phyloP scores from a whole-genome alignment of 306 rosid genomes.

The Castanea sativa region DNA sequence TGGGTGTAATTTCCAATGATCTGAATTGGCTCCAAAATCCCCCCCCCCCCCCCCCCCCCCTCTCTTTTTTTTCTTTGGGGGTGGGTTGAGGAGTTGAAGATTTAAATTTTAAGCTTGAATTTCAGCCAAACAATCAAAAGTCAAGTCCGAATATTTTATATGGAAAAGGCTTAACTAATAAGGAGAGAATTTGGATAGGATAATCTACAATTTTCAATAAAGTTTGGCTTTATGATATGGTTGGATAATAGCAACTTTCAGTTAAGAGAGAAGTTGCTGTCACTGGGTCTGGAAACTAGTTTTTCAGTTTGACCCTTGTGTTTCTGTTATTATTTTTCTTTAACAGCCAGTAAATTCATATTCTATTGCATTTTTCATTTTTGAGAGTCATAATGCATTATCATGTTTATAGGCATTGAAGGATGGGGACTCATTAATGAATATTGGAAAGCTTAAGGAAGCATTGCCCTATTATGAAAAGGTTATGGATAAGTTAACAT shows the following conservation, averaged over 20 bases:
- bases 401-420: slow-evolving; percentile 47
- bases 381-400: background rate
- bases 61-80: no score
- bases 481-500: slow-evolving; percentile 66
- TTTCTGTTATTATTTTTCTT: background rate
- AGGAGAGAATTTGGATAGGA: background rate
- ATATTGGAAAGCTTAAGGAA: slow-evolving; percentile 59
- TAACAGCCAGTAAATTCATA: slow-evolving; percentile 1
- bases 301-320: background rate
- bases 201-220: background rate
- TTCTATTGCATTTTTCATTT: slow-evolving; percentile 5
- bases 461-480: slow-evolving; percentile 69
- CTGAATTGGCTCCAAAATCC: no score
- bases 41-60: no score
- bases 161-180: background rate
- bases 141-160: background rate
- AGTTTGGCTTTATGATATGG: background rate
- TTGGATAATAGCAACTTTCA: background rate
- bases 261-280: background rate
- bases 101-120: background rate
- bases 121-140: background rate
- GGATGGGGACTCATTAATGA: slow-evolving; percentile 79
- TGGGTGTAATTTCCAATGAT: no score
- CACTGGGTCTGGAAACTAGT: background rate
- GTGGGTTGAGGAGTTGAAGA: no score